Conservation (phyloP, 2,329 filamentous ascomycete species). For the Talaromyces sp. region DNA sequence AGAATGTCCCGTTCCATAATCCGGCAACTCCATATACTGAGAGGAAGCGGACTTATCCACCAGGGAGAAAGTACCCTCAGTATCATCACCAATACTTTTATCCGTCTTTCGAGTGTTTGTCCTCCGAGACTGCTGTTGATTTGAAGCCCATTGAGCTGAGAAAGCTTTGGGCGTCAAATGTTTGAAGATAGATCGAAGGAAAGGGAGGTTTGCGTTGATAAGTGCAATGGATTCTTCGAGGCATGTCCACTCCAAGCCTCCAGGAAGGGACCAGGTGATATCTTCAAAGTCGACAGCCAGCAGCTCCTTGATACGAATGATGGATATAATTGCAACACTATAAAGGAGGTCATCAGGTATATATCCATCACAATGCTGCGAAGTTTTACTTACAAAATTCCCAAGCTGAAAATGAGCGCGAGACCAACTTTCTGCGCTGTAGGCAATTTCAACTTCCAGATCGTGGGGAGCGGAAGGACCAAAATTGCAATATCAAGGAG, state of each 20-base stretch:
- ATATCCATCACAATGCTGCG: not conserved
- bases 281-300: slow-evolving; percentile 9
- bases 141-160: not conserved
- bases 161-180: not conserved
- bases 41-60: not conserved
- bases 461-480: not conserved
- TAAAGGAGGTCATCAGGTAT: not conserved
- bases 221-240: slow-evolving; percentile 6
- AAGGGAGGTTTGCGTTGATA: slow-evolving; percentile 1
- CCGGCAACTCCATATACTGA: not conserved
- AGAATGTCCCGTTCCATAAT: not conserved
- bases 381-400: not conserved
- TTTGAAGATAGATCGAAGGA: slow-evolving; percentile 4
- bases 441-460: not conserved
- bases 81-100: not conserved
- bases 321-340: not conserved
- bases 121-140: not conserved
- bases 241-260: slow-evolving; percentile 2
- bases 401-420: not conserved
- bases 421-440: not conserved
- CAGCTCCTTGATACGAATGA: slow-evolving; percentile 1
- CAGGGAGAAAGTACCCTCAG: not conserved
- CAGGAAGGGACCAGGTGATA: slow-evolving; percentile 8
- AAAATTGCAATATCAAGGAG: not conserved
- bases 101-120: not conserved